These are phyloP conservation scores for Hanseniaspora sp. DNA, from an alignment of 1,139 yeast genomes.

Conservation along the genomic window DNA sequence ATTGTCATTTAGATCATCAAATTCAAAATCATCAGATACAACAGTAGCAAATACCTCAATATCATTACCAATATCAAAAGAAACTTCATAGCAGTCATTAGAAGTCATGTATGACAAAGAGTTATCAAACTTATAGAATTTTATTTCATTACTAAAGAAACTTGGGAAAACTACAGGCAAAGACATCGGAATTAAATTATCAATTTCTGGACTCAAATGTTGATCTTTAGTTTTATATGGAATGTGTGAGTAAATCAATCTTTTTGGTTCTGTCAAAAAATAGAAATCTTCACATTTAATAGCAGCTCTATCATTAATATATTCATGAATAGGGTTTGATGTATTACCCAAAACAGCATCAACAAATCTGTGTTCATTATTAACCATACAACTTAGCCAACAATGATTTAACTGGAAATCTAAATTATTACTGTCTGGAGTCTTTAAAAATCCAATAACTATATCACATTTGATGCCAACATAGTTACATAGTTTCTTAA, in stretches of 20 bases:
- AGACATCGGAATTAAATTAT: conserved; percentile 64
- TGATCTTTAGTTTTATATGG: conserved; percentile 72
- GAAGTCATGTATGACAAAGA: conserved; percentile 65
- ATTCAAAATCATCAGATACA: conserved; percentile 22
- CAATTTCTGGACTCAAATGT: conserved; percentile 75
- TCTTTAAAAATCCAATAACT: conserved; percentile 71
- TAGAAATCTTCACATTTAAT: conserved; percentile 42
- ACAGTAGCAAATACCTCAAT: conserved; percentile 46
- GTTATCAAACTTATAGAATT: conserved; percentile 59
- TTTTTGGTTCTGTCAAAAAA: conserved; percentile 65
- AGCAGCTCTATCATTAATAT: conserved; percentile 29
- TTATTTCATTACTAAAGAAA: conserved; percentile 49
- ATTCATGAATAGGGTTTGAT: conserved; percentile 39
- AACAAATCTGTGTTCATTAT: conserved; percentile 67
- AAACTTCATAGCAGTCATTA: conserved; percentile 68
- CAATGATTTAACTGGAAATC: conserved; percentile 63
- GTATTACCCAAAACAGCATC: conserved; percentile 57
- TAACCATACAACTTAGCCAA: conserved; percentile 72
- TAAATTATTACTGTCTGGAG: conserved; percentile 46
- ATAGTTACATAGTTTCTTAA: conserved; percentile 60
- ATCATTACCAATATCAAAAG: conserved; percentile 56
- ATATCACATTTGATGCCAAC: conserved; percentile 65
- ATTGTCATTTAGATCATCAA: conserved; percentile 17
- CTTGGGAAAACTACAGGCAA: conserved; percentile 81
- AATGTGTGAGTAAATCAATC: conserved; percentile 71